Evolutionary conservation across 169 alveolate genomes (phyloP).

Genomic region (Babesia gibsoni): DNA sequence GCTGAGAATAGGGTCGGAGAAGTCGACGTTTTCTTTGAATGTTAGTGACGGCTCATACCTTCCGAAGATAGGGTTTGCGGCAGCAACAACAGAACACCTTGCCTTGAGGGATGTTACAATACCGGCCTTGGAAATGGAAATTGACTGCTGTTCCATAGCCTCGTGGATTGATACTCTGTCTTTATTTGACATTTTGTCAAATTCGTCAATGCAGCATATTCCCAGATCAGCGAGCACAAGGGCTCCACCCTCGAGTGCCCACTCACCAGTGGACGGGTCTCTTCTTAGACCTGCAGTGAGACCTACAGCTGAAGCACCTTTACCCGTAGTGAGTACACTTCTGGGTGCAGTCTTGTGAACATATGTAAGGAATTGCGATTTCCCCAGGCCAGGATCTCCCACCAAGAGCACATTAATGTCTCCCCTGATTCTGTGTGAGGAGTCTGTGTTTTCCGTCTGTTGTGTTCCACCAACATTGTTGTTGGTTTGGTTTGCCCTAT

Average conservation of each 20-base stretch:
- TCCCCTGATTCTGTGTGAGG: constrained; percentile 95
- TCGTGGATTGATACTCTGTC: constrained; percentile 99
- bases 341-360: constrained; percentile 96
- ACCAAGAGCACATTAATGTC: constrained; percentile 92
- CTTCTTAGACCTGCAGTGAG: constrained; percentile 96
- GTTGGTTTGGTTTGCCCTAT: constrained; percentile 22
- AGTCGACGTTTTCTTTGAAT: constrained; percentile 98
- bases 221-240: constrained; percentile 98
- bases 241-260: constrained; percentile 99
- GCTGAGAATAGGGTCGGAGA: constrained; percentile 98
- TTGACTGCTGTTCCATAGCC: constrained; percentile 99
- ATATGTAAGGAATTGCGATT: constrained; percentile 96
- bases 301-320: constrained; percentile 99
- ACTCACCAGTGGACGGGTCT: constrained; percentile 96
- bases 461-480: background rate
- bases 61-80: constrained; percentile 98
- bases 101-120: constrained; percentile 97
- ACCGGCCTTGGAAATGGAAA: constrained; percentile 98
- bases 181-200: constrained; percentile 99
- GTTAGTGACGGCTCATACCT: constrained; percentile 94
- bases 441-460: constrained; percentile 81
- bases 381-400: constrained; percentile 99
- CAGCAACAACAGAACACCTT: constrained; percentile 99
- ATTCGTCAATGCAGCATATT: constrained; percentile 99
- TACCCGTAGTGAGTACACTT: constrained; percentile 96